Evolutionary conservation across 306 rosid genomes (phyloP).

Genomic region (Cucumis hystrix): DNA sequence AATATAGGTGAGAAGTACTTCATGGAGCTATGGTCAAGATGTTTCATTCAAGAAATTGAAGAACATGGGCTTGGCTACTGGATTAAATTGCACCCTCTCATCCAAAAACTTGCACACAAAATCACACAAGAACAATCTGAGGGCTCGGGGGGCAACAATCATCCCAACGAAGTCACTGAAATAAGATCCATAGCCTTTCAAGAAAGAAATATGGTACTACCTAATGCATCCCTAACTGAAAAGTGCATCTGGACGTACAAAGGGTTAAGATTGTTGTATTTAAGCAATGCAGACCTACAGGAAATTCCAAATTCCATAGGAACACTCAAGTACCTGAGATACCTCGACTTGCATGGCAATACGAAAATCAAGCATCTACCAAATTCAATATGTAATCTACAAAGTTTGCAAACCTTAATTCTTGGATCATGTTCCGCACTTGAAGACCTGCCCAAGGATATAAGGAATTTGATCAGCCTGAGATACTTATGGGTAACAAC

Average conservation of each 20-base stretch:
- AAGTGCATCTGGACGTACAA: neutral
- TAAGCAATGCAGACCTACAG: neutral
- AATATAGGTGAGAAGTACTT: neutral
- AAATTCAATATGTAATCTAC: slow-evolving; percentile 1
- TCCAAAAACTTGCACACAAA: neutral
- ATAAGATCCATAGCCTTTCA: neutral
- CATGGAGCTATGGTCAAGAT: slow-evolving; percentile 3
- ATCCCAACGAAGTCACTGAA: neutral
- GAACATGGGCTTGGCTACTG: neutral
- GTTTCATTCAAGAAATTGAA: neutral
- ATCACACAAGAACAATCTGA: neutral
- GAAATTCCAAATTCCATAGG: slow-evolving; percentile 1
- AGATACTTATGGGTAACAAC: neutral
- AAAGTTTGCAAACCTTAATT: slow-evolving; percentile 1
- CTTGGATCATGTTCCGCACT: neutral
- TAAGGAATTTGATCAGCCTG: neutral
- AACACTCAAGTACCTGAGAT: neutral
- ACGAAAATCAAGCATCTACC: neutral
- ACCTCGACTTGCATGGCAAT: neutral
- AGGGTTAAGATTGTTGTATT: neutral
- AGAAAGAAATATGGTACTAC: neutral
- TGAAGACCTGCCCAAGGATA: neutral
- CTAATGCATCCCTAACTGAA: neutral
- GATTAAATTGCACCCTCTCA: slow-evolving; percentile 2
- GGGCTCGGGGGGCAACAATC: neutral